Conservation (phyloP, 1,284 basidiomycete genomes). For the Sanghuangporus baumii region DNA sequence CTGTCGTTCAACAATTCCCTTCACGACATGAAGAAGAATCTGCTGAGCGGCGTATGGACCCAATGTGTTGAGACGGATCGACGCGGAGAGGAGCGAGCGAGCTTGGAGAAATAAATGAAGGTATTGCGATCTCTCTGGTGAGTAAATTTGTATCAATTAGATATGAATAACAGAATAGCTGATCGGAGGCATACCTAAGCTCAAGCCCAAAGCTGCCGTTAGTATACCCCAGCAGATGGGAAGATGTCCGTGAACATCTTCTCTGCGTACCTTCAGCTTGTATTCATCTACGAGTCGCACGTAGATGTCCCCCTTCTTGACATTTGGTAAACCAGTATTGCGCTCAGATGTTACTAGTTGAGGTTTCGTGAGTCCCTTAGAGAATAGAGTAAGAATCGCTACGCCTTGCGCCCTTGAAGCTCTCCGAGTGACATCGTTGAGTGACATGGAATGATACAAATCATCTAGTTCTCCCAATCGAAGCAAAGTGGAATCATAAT, state of each 20-base stretch:
- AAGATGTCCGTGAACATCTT: constrained; percentile 74
- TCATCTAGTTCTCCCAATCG: constrained; percentile 58
- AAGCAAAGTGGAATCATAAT: constrained; percentile 29
- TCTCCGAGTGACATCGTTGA: constrained; percentile 85
- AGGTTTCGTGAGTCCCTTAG: constrained; percentile 71
- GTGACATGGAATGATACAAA: constrained; percentile 79
- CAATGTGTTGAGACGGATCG: constrained; percentile 85
- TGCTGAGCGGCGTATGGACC: constrained; percentile 94
- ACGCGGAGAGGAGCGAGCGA: constrained; percentile 83
- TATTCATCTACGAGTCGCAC: constrained; percentile 53
- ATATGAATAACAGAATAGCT: neutral
- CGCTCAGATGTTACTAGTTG: constrained; percentile 19
- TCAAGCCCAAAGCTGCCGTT: constrained; percentile 70
- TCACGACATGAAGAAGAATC: constrained; percentile 70
- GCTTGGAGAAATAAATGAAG: constrained; percentile 93
- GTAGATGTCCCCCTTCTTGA: constrained; percentile 22
- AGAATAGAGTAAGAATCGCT: constrained; percentile 86
- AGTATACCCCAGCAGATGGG: constrained; percentile 89
- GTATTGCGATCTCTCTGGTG: constrained; percentile 65
- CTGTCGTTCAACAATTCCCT: constrained; percentile 57
- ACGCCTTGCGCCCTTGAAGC: constrained; percentile 91
- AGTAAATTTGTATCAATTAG: neutral
- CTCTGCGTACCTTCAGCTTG: constrained; percentile 61
- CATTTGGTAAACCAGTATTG: constrained; percentile 20
- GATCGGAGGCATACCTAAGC: constrained; percentile 48